Evolutionary conservation across 1,284 basidiomycete genomes (phyloP).

Genomic region (Waitea zeae): DNA sequence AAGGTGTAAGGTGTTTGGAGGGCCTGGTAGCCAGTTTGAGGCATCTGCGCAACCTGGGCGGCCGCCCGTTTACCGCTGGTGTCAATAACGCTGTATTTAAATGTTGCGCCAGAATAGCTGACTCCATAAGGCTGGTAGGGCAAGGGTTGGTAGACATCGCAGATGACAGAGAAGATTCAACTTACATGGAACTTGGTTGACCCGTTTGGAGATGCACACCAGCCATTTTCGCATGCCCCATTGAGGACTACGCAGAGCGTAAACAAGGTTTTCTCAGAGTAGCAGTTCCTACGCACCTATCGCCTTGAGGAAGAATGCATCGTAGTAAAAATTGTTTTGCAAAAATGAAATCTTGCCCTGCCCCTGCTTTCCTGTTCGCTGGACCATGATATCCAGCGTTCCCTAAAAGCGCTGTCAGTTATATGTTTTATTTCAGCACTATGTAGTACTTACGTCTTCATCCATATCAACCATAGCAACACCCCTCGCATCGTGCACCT

Average conservation of each 20-base stretch:
- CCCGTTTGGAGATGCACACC: conserved; percentile 47
- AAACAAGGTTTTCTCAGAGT: not conserved
- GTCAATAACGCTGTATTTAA: conserved; percentile 95
- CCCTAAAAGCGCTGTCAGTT: too few relatives aligned
- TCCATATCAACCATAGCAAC: conserved; percentile 85
- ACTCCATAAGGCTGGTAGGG: conserved; percentile 80
- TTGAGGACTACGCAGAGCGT: conserved; percentile 51
- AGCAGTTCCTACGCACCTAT: conserved; percentile 37
- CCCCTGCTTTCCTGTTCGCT: conserved; percentile 56
- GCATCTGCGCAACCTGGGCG: conserved; percentile 86
- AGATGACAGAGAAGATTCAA: conserved; percentile 2
- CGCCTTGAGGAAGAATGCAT: conserved; percentile 97
- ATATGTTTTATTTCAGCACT: too few relatives aligned
- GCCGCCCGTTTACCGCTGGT: conserved; percentile 83
- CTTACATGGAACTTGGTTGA: conserved; percentile 57
- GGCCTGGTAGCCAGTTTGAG: conserved; percentile 83
- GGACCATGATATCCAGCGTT: conserved; percentile 83
- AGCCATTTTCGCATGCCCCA: conserved; percentile 75
- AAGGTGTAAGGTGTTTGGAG: conserved; percentile 87
- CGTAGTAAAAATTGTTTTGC: conserved; percentile 97
- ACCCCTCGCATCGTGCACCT: conserved; percentile 63
- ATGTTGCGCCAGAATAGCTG: conserved; percentile 87
- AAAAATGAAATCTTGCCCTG: conserved; percentile 63
- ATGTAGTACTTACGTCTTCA: conserved; percentile 70
- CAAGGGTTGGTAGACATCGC: conserved; percentile 1